These are phyloP conservation scores for Arthrobotrys iridis DNA, from an alignment of 2,329 filamentous ascomycete species.

Conservation along the genomic window DNA sequence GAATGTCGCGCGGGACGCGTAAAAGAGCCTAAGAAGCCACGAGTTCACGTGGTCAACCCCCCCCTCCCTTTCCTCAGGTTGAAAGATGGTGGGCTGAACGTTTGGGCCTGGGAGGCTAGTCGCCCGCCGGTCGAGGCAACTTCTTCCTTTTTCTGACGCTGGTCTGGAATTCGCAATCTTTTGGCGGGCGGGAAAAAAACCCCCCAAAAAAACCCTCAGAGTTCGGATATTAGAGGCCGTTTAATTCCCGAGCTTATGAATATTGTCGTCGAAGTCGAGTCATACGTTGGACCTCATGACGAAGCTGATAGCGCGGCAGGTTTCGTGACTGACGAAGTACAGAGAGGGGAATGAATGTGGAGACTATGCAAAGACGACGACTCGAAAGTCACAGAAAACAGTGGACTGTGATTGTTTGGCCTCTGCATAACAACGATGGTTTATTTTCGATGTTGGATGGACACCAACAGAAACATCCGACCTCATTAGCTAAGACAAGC, in stretches of 20 bases:
- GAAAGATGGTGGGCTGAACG: constrained; percentile 35
- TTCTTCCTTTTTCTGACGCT: constrained; percentile 45
- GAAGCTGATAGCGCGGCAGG: constrained; percentile 13
- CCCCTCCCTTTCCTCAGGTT: constrained; percentile 22
- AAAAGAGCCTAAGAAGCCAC: constrained; percentile 40
- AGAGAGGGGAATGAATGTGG: constrained; percentile 25
- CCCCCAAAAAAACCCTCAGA: not conserved
- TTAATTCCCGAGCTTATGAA: constrained; percentile 49
- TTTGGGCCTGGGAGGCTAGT: constrained; percentile 15
- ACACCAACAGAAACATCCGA: constrained; percentile 44
- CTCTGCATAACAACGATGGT: constrained; percentile 38
- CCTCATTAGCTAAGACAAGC: constrained; percentile 48
- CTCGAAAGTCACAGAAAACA: constrained; percentile 11
- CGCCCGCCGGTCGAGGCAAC: constrained; percentile 28
- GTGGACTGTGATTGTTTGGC: constrained; percentile 20
- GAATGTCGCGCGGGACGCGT: constrained; percentile 53
- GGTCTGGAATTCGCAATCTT: constrained; percentile 29
- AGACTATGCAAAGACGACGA: constrained; percentile 4
- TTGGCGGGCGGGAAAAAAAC: constrained; percentile 18
- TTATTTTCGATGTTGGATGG: constrained; percentile 42
- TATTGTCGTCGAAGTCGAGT: constrained; percentile 42
- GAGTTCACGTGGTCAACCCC: constrained; percentile 52
- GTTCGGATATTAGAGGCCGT: constrained; percentile 17
- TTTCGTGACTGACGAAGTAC: constrained; percentile 1
- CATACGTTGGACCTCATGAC: constrained; percentile 37